phyloP scores from a whole-genome alignment of 805 yeast species.

The Nakazawaea wyomingensis region DNA sequence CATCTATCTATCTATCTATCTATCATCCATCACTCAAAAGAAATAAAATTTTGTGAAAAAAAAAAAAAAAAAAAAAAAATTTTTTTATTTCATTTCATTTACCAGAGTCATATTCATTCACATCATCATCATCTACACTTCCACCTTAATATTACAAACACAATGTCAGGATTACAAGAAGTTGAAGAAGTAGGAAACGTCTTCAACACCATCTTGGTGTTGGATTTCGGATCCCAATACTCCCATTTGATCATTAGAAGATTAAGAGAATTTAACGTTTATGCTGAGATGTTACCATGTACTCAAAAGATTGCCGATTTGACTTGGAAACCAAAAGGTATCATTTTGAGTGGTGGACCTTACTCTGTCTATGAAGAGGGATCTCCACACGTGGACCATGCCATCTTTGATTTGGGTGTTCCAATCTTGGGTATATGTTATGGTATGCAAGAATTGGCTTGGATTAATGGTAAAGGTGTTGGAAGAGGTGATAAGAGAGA shows the following conservation, averaged over 20 bases:
- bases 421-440: conserved; percentile 98
- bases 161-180: conserved; percentile 2
- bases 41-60: too few species aligned
- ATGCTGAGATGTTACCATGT: conserved; percentile 99
- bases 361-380: conserved; percentile 94
- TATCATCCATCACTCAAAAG: too few species aligned
- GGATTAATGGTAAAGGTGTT: conserved; percentile 93
- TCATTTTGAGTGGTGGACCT: conserved; percentile 95
- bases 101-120: too few species aligned
- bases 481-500: conserved; percentile 96
- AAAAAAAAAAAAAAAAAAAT: too few species aligned
- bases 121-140: too few species aligned
- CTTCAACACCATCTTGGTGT: conserved; percentile 94
- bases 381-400: conserved; percentile 97
- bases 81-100: too few species aligned
- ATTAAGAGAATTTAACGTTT: conserved; percentile 94
- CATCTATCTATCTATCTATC: too few species aligned
- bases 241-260: conserved; percentile 96
- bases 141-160: neutral
- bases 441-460: conserved; percentile 98
- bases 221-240: conserved; percentile 98
- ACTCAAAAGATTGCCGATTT: conserved; percentile 94
- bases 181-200: conserved; percentile 64
- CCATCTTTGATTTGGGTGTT: conserved; percentile 80
- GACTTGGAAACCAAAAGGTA: conserved; percentile 93